Conservation (phyloP, 176 grass and related monocot genomes). For the barley (Hordeum vulgare) region MorexV3_pseudomolecules_assembly NC_058522.1:497113153-497113652, state of each 20-base stretch:
- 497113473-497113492: slow-evolving; percentile 72
- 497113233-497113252: slow-evolving; percentile 87
- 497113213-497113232: slow-evolving; percentile 84
- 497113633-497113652: slow-evolving; percentile 73
- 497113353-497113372: not conserved
- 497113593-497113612: slow-evolving; percentile 53
- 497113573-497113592: no score
- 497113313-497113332: slow-evolving; percentile 26
- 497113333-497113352: not conserved
- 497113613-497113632: slow-evolving; percentile 53
- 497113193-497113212: slow-evolving; percentile 56
- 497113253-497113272: slow-evolving; percentile 78
- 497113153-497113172: no score
- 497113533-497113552: no score
- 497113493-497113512: not conserved
- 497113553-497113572: not conserved
- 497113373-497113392: not conserved
- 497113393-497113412: not conserved
- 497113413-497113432: not conserved
- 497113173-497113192: slow-evolving; percentile 73
- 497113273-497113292: slow-evolving; percentile 86
- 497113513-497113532: not conserved
- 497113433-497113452: slow-evolving; percentile 36
- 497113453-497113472: slow-evolving; percentile 66
- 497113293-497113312: slow-evolving; percentile 92